phyloP scores from a whole-genome alignment of 2,329 filamentous ascomycete genomes.

The Phaeosphaeriaceae sp. region DNA sequence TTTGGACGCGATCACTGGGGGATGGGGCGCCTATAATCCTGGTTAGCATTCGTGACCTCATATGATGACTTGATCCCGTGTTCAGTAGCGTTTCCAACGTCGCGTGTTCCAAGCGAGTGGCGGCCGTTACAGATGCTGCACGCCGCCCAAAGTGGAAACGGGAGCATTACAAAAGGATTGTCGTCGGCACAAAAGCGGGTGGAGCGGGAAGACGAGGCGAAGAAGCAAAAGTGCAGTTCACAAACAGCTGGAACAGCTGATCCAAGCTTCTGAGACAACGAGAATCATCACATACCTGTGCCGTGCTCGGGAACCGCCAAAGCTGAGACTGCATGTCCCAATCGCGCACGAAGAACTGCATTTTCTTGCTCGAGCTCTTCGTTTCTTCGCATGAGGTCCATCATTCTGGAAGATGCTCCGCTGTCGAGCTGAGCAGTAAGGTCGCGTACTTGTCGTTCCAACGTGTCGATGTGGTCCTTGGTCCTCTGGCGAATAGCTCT shows the following conservation, averaged over 20 bases:
- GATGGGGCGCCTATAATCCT: constrained; percentile 40
- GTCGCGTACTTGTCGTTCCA: constrained; percentile 63
- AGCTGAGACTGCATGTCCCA: constrained; percentile 54
- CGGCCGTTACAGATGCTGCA: constrained; percentile 33
- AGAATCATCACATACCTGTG: constrained; percentile 43
- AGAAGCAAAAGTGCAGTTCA: background rate
- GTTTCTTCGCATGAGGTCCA: constrained; percentile 61
- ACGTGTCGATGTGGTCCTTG: constrained; percentile 64
- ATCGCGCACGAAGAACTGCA: constrained; percentile 57
- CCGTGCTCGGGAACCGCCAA: constrained; percentile 45
- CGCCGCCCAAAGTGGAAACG: constrained; percentile 29
- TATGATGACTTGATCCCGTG: constrained; percentile 23
- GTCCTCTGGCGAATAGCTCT: constrained; percentile 65
- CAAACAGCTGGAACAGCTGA: constrained; percentile 25
- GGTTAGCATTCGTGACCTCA: constrained; percentile 27
- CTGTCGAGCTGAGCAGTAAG: constrained; percentile 57
- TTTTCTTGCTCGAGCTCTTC: constrained; percentile 63
- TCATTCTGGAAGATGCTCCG: constrained; percentile 54
- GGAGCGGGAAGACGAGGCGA: constrained; percentile 13
- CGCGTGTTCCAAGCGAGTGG: constrained; percentile 11
- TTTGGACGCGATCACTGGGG: constrained; percentile 49
- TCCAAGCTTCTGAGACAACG: constrained; percentile 29
- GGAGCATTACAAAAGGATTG: constrained; percentile 10
- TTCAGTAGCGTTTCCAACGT: constrained; percentile 12
- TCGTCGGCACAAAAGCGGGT: constrained; percentile 32